Evolutionary conservation across 768 basidiomycete species (phyloP), one percentile per base, ranked within the genome.

Genomic region (Mycena vitilis): DNA sequence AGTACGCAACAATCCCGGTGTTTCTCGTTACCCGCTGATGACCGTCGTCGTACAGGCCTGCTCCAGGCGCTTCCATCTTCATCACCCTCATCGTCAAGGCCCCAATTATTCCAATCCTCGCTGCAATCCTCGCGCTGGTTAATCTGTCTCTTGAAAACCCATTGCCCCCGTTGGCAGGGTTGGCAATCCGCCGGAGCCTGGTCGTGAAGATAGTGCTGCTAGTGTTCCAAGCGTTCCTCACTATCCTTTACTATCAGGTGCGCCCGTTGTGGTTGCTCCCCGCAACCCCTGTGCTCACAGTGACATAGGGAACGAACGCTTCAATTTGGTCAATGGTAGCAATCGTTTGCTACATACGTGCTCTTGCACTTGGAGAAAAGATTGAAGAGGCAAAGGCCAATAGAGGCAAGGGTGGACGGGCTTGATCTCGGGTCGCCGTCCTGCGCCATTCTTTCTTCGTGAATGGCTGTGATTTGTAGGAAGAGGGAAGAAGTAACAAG

Each of bases 301-400:
- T 36, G 34, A 12, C 36, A 16, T 57, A 96, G 94, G 95, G 95
- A 49, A 92, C 93, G 40, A 95, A 95, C 74, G 91, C 89, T 34
- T 89, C 91, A 15, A 78, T 96, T 57, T 98, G 89, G 85, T 94
- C 93, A 25, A 74, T 94, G 57, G 86, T 95, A 73, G 91, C 93
- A 20, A 83, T 86, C 30, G 69, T 84, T 63, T 89, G 89, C 74
- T 97, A 95, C 73, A 78, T 79, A 16, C 86, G 89, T 63, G 92
- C 94, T 15, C 81, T 89, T 48, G 77, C 85, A 68, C 83, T 87
- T 22, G 92, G 90, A 74, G 95, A 96, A 81, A 82, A 75, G 61
- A 91, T 94, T 82, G 84, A 82, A 63, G 90, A 86, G 70, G 87
- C 88, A 49, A 90, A 89, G 77, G 83, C 80, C 71, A 88, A 91